Evolutionary conservation across 441 rosid species (phyloP).

Genomic region (California macrophylla): DNA sequence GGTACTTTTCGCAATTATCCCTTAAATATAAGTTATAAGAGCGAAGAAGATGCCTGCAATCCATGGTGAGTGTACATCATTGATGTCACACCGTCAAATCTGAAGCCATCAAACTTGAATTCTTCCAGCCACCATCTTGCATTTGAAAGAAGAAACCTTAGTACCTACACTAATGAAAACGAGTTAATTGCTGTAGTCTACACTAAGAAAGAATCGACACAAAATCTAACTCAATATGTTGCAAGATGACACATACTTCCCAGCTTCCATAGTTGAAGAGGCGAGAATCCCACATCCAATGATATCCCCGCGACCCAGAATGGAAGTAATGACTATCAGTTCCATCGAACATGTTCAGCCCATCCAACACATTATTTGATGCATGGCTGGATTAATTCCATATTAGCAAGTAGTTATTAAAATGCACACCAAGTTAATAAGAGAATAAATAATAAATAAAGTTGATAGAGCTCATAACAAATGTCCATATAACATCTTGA

Average conservation of each 20-base stretch:
- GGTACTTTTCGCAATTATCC: no score
- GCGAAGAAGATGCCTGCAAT: conserved; percentile 44
- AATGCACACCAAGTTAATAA: neutral
- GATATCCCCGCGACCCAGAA: conserved; percentile 76
- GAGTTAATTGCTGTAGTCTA: conserved; percentile 8
- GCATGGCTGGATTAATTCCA: conserved; percentile 57
- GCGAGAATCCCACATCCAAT: conserved; percentile 99
- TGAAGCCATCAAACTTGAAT: conserved; percentile 89
- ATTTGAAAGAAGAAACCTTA: conserved; percentile 83
- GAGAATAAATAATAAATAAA: neutral
- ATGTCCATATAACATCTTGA: neutral
- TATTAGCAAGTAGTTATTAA: conserved; percentile 15
- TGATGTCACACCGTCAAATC: conserved; percentile 98
- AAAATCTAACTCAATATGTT: conserved; percentile 8
- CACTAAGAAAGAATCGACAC: conserved; percentile 6
- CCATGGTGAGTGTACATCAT: conserved; percentile 99
- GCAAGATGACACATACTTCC: conserved; percentile 51
- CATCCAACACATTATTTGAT: conserved; percentile 85
- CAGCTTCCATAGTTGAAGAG: conserved; percentile 96
- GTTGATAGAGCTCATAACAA: neutral
- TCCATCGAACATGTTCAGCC: conserved; percentile 94
- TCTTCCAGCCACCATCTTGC: conserved; percentile 99
- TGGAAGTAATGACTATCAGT: conserved; percentile 91
- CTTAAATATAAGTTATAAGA: conserved; percentile 3
- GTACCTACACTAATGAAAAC: conserved; percentile 44